Conservation (phyloP, 2,329 filamentous ascomycete genomes). For the Escovopsis sp. region DNA sequence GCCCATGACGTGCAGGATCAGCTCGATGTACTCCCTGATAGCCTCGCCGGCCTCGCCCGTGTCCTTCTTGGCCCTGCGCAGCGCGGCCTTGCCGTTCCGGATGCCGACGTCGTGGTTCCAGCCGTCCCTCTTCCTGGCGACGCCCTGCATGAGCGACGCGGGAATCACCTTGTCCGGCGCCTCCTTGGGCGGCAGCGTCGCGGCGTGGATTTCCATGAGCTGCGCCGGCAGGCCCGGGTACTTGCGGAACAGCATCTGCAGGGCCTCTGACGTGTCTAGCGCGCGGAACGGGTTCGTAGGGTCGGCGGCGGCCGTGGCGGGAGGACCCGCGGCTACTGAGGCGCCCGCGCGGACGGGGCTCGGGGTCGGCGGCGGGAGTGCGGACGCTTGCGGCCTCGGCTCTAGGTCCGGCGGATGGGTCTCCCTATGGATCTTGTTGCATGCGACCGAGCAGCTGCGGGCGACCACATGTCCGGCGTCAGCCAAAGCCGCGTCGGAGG, state of each 20-base stretch:
- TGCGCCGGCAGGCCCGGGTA: constrained; percentile 36
- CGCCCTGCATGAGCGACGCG: constrained; percentile 19
- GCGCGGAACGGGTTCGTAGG: constrained; percentile 32
- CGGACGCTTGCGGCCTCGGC: constrained; percentile 3
- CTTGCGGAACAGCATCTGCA: constrained; percentile 34
- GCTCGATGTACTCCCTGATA: constrained; percentile 44
- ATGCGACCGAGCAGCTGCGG: constrained; percentile 42
- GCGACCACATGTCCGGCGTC: no score
- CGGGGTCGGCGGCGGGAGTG: background rate
- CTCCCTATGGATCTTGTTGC: constrained; percentile 37
- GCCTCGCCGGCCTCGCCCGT: constrained; percentile 42
- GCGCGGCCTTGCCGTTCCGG: constrained; percentile 36
- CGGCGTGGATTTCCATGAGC: constrained; percentile 33
- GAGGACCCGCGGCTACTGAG: no score
- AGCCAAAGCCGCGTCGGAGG: no score
- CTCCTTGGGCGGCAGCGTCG: constrained; percentile 31
- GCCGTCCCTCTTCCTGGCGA: constrained; percentile 20
- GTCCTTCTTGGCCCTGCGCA: constrained; percentile 34
- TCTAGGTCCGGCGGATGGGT: constrained; percentile 30
- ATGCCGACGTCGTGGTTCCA: constrained; percentile 48
- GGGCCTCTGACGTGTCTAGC: constrained; percentile 34
- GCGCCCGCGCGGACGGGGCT: no score
- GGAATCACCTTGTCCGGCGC: constrained; percentile 14
- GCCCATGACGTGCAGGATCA: constrained; percentile 36
- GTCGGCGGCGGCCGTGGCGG: constrained; percentile 4